These are phyloP conservation scores for Oidiodendron maius DNA, from an alignment of 495 filamentous ascomycete species.

Conservation along the genomic window DNA sequence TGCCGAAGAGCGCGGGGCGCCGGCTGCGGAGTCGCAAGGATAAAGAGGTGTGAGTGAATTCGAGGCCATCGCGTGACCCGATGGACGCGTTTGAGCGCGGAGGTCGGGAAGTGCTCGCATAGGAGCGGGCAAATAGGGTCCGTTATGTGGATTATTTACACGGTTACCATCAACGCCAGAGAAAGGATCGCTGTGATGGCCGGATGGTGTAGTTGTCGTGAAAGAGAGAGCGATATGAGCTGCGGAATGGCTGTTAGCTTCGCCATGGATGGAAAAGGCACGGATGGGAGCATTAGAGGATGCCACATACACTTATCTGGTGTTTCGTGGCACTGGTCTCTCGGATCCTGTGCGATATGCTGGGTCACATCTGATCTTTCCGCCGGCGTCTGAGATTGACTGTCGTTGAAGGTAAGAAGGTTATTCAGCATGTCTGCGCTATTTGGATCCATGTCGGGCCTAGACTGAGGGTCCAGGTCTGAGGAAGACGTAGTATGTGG, in stretches of 20 bases:
- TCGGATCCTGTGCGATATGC: neutral
- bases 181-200: neutral
- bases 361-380: neutral
- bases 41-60: neutral
- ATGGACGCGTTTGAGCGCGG: neutral
- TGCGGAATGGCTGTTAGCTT: neutral
- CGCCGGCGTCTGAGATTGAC: neutral
- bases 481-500: neutral
- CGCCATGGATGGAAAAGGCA: neutral
- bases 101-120: neutral
- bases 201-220: neutral
- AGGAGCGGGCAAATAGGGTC: neutral
- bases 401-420: constrained; percentile 12
- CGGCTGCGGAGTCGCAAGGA: no score
- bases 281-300: neutral
- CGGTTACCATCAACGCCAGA: neutral
- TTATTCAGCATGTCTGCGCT: constrained; percentile 3
- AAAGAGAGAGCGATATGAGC: neutral
- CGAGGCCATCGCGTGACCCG: neutral
- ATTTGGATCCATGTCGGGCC: constrained; percentile 3
- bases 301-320: neutral
- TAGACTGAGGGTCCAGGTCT: constrained; percentile 3
- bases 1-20: no score
- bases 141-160: neutral
- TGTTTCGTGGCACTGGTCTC: neutral